These are phyloP conservation scores for Pseudogymnoascus sp. DNA, from an alignment of 2,329 filamentous ascomycete genomes.

Conservation along the genomic window DNA sequence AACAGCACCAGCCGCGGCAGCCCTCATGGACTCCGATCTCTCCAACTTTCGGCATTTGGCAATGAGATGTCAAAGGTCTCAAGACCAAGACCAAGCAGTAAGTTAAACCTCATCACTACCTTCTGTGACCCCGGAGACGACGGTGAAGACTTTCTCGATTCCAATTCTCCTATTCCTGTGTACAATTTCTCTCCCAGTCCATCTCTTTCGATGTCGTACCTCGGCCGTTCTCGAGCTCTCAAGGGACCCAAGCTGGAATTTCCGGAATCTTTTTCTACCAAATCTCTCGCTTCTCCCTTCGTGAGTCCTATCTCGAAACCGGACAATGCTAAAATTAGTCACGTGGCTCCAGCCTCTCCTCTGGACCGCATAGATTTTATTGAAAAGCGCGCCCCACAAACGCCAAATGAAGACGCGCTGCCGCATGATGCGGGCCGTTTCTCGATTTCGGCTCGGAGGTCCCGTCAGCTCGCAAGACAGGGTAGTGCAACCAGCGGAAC, in stretches of 20 bases:
- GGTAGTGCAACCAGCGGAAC: slow-evolving; percentile 31
- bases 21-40: slow-evolving; percentile 22
- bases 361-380: slow-evolving; percentile 45
- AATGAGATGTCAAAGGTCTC: slow-evolving; percentile 18
- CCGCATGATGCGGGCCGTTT: slow-evolving; percentile 75
- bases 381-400: slow-evolving; percentile 55
- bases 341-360: slow-evolving; percentile 50
- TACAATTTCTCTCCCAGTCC: slow-evolving; percentile 27
- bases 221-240: slow-evolving; percentile 29
- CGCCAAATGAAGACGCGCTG: slow-evolving; percentile 65
- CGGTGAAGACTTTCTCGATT: slow-evolving; percentile 23
- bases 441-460: slow-evolving; percentile 62
- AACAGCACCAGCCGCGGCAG: slow-evolving; percentile 20
- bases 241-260: slow-evolving; percentile 24
- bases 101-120: slow-evolving; percentile 26
- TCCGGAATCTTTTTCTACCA: slow-evolving; percentile 20
- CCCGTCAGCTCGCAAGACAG: slow-evolving; percentile 15
- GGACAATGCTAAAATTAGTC: slow-evolving; percentile 44
- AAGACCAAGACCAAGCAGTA: slow-evolving; percentile 27
- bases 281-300: slow-evolving; percentile 25
- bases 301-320: slow-evolving; percentile 30
- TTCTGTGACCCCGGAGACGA: slow-evolving; percentile 20
- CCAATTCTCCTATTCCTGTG: slow-evolving; percentile 27
- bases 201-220: slow-evolving; percentile 32
- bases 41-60: slow-evolving; percentile 22